phyloP scores from a whole-genome alignment of 306 rosid genomes.

The Sicyos edulis region DNA sequence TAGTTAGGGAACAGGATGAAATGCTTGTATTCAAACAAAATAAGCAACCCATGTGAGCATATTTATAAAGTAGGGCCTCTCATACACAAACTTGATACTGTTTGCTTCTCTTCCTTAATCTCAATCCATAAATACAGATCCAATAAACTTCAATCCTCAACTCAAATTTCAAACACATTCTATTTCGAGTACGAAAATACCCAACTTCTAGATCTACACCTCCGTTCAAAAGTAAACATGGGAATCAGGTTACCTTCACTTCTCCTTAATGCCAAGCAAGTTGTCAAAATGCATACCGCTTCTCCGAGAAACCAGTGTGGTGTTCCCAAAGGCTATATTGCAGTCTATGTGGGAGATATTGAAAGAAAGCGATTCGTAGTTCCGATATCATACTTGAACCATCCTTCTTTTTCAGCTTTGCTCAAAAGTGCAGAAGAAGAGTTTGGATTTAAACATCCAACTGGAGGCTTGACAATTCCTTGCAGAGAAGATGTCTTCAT shows the following conservation, averaged over 20 bases:
- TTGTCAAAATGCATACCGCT: too few species aligned
- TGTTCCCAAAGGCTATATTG: slow-evolving; percentile 16
- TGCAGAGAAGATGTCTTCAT: slow-evolving; percentile 35
- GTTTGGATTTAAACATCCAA: slow-evolving; percentile 40
- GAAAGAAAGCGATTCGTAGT: slow-evolving; percentile 14
- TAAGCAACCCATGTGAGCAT: slow-evolving; percentile 20
- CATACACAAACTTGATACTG: not conserved
- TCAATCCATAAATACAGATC: slow-evolving; percentile 12
- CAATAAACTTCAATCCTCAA: slow-evolving; percentile 1
- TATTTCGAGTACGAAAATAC: not conserved
- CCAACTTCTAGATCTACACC: not conserved
- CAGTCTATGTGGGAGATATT: slow-evolving; percentile 15
- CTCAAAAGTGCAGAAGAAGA: slow-evolving; percentile 30
- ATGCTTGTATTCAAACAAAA: not conserved
- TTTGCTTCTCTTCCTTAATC: slow-evolving; percentile 1
- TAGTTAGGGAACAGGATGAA: not conserved
- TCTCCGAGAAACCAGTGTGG: not conserved
- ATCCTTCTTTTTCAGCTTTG: slow-evolving; percentile 6
- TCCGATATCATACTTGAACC: slow-evolving; percentile 28
- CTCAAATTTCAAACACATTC: not conserved
- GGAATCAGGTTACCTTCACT: slow-evolving; percentile 21
- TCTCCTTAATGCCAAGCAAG: slow-evolving; percentile 15
- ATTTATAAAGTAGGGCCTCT: slow-evolving; percentile 14
- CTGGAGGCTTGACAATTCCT: too few species aligned
- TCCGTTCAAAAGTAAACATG: not conserved